Base-by-base conservation (phyloP, 805 yeast species). In the Starmerella ratchasimensis region DNA sequence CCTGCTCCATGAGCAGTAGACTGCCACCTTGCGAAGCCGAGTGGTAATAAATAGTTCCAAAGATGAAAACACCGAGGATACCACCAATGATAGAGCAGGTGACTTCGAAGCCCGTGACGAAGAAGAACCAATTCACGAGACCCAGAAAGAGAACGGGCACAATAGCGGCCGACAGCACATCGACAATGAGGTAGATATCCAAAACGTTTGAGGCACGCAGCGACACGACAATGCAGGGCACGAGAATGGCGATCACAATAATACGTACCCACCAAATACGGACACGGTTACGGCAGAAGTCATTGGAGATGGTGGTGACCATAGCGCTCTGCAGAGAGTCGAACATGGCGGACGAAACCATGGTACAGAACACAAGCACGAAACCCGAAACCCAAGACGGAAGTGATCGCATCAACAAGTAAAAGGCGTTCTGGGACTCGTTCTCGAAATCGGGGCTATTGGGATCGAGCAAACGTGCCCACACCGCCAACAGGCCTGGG, bases 331-430 rank as follows among this genome's bases (percentile, higher is more conserved):
- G 94, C 50, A 82, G 64, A 1, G 93, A 77, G 56, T 83, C 96
- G 58, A 84, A 73, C 0, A 94, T 79, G 55, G 93, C 83, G 0
- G 94, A 81, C 5, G 94, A 80, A 44, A 86, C 62, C 23, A 75
- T 62, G 29, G 78, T 69, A 24, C 73, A 65, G 53, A 84, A 81
- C 16, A 83, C 80, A 40, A 86, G 60, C 7, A 81, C 76, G 53
- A 84, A 74, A 0, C 86, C 94, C 48, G 77, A 69, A 8, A 83
- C 72, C 95, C 95, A 84, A n/a, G 71, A 67, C 5, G 93, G 88
- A 75, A 84, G 72, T 40, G 72, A 63, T 14, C 72, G 62, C 43
- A 86, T 62, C 43, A 86, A 63, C 45, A 78, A 62, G 62, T 71
- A 86, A 48, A 86, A 78, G 3, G 51, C 48, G 0, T 90, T 80